Evolutionary conservation across 2,329 filamentous ascomycete species (phyloP), one percentile per base, ranked within the genome.

Genomic region (Microdochium trichocladiopsis): DNA sequence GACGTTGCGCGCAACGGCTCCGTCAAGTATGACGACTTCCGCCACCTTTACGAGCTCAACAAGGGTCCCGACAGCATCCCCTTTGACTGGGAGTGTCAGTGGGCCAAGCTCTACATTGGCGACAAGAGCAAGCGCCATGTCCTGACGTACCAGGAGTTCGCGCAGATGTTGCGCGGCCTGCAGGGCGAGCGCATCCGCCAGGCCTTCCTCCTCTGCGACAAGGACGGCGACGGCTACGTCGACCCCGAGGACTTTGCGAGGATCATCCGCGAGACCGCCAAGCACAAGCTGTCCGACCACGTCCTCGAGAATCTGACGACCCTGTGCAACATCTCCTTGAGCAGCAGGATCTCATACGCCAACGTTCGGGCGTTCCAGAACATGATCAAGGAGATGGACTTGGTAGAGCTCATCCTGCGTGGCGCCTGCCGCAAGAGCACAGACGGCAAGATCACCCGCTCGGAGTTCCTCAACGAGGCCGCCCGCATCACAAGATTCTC

Each of bases 361-460:
- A 96, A 95, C 66, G 94, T 99, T 28, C 85, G 94, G 59, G 94
- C 94, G 36, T 99, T 99, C 76, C 92, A 96, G 75, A 99, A 99
- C 69, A 86, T 99, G 71, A 93, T 99, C 62, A 86, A 88, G 64
- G 92, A 97, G 72, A 96, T 99, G 90, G 94, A 99, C 64, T 80
- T 97, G 63, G 90, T 97, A 49, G 94, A 99, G 75, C 76, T 95
- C 59, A 91, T 99, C 65, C 82, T 99, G 58, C 85, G 90, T 60
- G 90, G 90, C 64, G 94, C 94, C 36, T 88, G 90, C 57, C 74
- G 77, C 61, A 91, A 92, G 74, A 95, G 89, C 68, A 61, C 74
- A 11, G 94, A 99, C 68, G 90, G 91, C 66, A 95, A 90, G 74
- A 97, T 99, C 66, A 96, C 93, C 4, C 84, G 91, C 50, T 82